Percentiles rank a stretch among this genome's conserved stretches.
Evolutionary conservation across 192 early-diverging fungal genomes (phyloP).

Genomic region (Coemansia furcata): DNA sequence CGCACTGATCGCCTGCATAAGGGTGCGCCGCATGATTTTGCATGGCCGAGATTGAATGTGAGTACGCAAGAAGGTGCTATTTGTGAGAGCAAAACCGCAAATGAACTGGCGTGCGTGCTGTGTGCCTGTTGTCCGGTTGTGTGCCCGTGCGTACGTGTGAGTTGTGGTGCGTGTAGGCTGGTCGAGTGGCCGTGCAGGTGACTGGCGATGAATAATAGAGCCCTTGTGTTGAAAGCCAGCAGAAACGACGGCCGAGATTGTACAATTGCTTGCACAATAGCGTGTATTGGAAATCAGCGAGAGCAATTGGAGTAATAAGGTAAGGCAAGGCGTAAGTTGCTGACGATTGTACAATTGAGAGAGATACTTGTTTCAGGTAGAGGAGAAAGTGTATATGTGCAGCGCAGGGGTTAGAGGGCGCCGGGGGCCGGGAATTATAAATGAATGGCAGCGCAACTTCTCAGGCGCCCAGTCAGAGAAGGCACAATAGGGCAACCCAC

Average conservation of each 20-base stretch:
- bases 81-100: background rate
- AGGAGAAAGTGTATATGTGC: background rate
- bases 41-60: conserved; percentile 13
- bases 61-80: background rate
- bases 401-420: background rate
- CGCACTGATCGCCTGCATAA: conserved; percentile 44
- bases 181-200: background rate
- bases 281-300: background rate
- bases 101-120: background rate
- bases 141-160: background rate
- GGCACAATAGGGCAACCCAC: conserved; percentile 1
- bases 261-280: conserved; percentile 28
- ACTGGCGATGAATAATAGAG: conserved; percentile 2
- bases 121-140: background rate
- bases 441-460: conserved; percentile 4
- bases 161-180: conserved; percentile 2
- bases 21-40: conserved; percentile 3
- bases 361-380: background rate
- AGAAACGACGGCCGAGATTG: conserved; percentile 8
- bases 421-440: conserved; percentile 13
- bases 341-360: conserved; percentile 38
- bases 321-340: background rate
- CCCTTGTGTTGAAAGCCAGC: conserved; percentile 11
- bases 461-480: background rate
- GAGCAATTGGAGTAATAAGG: conserved; percentile 7